phyloP scores from a whole-genome alignment of 73 alveolate genomes.

The Paramecium biaurelia region DNA sequence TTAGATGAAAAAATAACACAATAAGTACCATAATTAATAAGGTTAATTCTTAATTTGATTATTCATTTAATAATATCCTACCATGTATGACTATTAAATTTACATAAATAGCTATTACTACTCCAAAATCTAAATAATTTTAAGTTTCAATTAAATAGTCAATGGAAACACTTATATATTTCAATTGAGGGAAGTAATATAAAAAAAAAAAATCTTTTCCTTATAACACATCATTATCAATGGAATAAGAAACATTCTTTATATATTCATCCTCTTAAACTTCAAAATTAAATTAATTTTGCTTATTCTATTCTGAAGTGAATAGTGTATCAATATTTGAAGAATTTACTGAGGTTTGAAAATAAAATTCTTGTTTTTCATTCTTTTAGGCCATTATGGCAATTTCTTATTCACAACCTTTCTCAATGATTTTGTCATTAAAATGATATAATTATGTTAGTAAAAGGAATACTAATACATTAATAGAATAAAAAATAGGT shows the following conservation, averaged over 20 bases:
- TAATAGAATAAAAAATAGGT: neutral
- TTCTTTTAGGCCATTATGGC: neutral
- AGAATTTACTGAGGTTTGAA: neutral
- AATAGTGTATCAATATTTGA: neutral
- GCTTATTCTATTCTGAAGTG: neutral
- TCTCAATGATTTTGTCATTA: neutral
- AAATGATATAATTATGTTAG: neutral
- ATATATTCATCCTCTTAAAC: neutral
- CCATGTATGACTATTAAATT: neutral
- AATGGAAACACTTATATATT: neutral
- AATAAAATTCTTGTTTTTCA: neutral
- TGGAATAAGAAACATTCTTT: neutral
- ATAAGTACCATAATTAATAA: neutral
- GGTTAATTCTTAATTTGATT: neutral
- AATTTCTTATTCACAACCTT: neutral
- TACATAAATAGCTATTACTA: neutral
- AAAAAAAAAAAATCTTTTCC: neutral
- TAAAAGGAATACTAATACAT: neutral
- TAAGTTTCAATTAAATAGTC: neutral
- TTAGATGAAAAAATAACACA: neutral
- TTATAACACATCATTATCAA: neutral
- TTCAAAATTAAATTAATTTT: neutral
- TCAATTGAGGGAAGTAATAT: neutral
- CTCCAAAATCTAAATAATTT: neutral
- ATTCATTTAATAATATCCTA: neutral